Evolutionary conservation across 164 flowering plant genomes (phyloP).

Genomic region (Magnolia sinica): DNA sequence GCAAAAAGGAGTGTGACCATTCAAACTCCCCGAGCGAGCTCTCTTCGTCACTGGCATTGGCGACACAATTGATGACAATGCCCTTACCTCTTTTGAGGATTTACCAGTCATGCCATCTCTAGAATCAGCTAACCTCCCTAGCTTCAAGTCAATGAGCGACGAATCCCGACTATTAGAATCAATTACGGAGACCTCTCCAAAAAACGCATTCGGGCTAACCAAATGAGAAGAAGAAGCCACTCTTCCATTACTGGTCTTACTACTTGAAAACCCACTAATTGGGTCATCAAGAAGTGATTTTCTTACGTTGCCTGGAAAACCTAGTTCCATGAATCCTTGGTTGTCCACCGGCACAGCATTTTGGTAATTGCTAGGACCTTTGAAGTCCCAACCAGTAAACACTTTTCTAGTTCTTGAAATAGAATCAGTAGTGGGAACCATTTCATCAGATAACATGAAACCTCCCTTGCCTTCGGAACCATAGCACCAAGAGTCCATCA

Average conservation of each 20-base stretch:
- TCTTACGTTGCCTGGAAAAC: slow-evolving; percentile 22
- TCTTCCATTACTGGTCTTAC: slow-evolving; percentile 25
- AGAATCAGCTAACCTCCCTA: slow-evolving; percentile 50
- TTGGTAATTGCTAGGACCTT: slow-evolving; percentile 24
- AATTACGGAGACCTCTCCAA: slow-evolving; percentile 33
- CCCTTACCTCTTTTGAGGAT: slow-evolving; percentile 14
- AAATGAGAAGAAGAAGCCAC: slow-evolving; percentile 13
- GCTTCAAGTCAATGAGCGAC: slow-evolving; percentile 52
- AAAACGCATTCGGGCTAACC: slow-evolving; percentile 20
- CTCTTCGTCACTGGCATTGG: slow-evolving; percentile 41
- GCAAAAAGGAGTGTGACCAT: slow-evolving; percentile 48
- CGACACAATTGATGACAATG: slow-evolving; percentile 29
- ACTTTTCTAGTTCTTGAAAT: slow-evolving; percentile 29
- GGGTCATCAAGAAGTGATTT: slow-evolving; percentile 21
- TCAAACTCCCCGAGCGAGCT: slow-evolving; percentile 24
- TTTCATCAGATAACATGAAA: slow-evolving; percentile 34
- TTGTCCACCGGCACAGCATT: slow-evolving; percentile 19
- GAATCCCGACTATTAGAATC: slow-evolving; percentile 40
- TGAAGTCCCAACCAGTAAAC: slow-evolving; percentile 36
- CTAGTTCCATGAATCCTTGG: slow-evolving; percentile 31
- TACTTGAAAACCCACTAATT: slow-evolving; percentile 15
- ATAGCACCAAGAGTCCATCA: slow-evolving; percentile 61
- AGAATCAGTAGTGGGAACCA: slow-evolving; percentile 28
- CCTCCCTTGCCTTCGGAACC: slow-evolving; percentile 41
- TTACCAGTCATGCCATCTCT: slow-evolving; percentile 26